phyloP scores from a whole-genome alignment of 148 eudicot genomes.

The Fagopyrum tataricum region DNA sequence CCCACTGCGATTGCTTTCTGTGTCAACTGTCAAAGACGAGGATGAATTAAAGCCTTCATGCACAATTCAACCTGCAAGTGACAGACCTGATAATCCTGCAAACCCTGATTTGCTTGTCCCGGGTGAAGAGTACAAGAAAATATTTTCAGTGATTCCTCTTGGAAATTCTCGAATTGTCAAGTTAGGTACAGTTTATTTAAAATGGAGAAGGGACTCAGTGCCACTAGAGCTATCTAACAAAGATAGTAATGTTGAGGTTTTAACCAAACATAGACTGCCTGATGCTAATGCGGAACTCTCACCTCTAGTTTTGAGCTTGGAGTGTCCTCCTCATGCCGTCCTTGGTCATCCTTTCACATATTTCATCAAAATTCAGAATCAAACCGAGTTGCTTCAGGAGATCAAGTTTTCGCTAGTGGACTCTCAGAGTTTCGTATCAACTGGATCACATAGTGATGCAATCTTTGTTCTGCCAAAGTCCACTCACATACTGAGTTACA shows the following conservation, averaged over 20 bases:
- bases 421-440: conserved; percentile 76
- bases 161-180: conserved; percentile 37
- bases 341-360: conserved; percentile 78
- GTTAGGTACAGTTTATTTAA: conserved; percentile 58
- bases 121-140: conserved; percentile 76
- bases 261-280: conserved; percentile 65
- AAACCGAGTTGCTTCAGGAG: conserved; percentile 77
- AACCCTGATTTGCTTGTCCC: conserved; percentile 50
- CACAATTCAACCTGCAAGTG: conserved; percentile 32
- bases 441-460: conserved; percentile 75
- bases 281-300: conserved; percentile 66
- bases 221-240: conserved; percentile 17
- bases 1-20: conserved; percentile 65
- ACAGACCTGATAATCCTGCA: conserved; percentile 24
- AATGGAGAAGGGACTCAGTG: conserved; percentile 56
- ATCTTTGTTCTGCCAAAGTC: conserved; percentile 66
- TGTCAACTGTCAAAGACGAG: conserved; percentile 58
- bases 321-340: conserved; percentile 87
- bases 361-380: conserved; percentile 59
- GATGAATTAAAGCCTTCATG: conserved; percentile 34
- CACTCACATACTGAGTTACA: conserved; percentile 58
- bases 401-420: conserved; percentile 77
- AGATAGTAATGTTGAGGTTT: conserved; percentile 32
- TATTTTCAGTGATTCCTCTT: conserved; percentile 57
- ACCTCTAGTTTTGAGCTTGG: conserved; percentile 64